Percentiles rank a stretch among this genome's conserved stretches.
Evolutionary conservation across 2,329 filamentous ascomycete genomes (phyloP).

Genomic region (Ophiostoma sp.): DNA sequence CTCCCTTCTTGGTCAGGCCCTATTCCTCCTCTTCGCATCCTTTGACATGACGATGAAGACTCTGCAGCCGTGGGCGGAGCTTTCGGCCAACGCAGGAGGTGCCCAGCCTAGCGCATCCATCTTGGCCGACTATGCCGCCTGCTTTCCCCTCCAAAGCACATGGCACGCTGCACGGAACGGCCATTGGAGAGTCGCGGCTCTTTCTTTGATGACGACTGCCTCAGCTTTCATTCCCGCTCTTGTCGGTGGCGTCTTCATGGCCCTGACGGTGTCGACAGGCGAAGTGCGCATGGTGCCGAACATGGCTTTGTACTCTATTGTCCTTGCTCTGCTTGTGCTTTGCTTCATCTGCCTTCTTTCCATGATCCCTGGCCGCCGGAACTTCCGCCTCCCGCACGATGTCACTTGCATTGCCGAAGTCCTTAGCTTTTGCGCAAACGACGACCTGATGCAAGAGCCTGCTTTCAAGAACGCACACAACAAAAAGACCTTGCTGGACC

Average conservation of each 20-base stretch:
- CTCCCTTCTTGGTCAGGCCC: slow-evolving; percentile 63
- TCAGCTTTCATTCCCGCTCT: slow-evolving; percentile 67
- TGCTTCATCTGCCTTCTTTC: slow-evolving; percentile 65
- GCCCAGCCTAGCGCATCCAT: slow-evolving; percentile 63
- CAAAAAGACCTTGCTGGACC: slow-evolving; percentile 67
- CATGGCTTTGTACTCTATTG: slow-evolving; percentile 68
- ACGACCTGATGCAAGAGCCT: slow-evolving; percentile 69
- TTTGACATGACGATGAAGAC: slow-evolving; percentile 66
- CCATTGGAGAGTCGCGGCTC: slow-evolving; percentile 65
- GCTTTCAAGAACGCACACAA: slow-evolving; percentile 67
- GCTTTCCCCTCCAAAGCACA: slow-evolving; percentile 61
- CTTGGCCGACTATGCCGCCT: slow-evolving; percentile 69
- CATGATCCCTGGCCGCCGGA: slow-evolving; percentile 55
- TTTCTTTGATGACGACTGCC: slow-evolving; percentile 60
- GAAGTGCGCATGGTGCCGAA: slow-evolving; percentile 69
- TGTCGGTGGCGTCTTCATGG: slow-evolving; percentile 71
- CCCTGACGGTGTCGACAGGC: slow-evolving; percentile 57
- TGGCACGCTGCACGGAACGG: slow-evolving; percentile 58
- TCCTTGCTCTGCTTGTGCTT: slow-evolving; percentile 70
- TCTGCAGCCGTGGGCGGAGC: slow-evolving; percentile 68
- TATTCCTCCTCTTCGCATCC: slow-evolving; percentile 67
- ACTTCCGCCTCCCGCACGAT: slow-evolving; percentile 69
- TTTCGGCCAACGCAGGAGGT: slow-evolving; percentile 54
- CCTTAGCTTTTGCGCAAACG: slow-evolving; percentile 73
- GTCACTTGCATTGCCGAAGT: slow-evolving; percentile 73